Base-by-base conservation (phyloP, 1,284 basidiomycete species). In the Ceratobasidium sp. region DNA sequence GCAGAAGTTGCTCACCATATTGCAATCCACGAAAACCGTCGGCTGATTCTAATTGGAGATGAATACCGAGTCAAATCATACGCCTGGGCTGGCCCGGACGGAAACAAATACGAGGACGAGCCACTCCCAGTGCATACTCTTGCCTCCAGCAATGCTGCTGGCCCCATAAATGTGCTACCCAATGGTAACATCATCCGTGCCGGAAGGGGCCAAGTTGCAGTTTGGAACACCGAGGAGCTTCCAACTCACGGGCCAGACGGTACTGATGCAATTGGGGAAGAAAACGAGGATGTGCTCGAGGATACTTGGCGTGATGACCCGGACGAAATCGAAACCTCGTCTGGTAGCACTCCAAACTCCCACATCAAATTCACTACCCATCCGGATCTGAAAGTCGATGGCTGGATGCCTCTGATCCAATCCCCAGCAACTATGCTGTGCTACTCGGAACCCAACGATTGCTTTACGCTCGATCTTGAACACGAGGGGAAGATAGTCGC, bases 1-100 rank as follows among this genome's bases (percentile, higher is more conserved):
- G 61, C 30, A 4, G 26, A 58, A 18, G 41, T 65, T 14, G 61
- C 61, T 23, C 39, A 21, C 21, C 48, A 62, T 30, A 48, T 64
- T n/a, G 61, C 50, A 12, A 16, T 72, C 18, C 58, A 72, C 48
- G 71, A 58, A 18, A 36, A 21, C 16, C 45, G 71, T 18, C 48
- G 32, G 5, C 71, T 72, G 23, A 55, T 65, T 30, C 61, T 62
- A 14, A 16, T 65, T 3, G 71, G 48, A n/a, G 71, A 65, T 39
- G n/a, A 72, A 2, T 2, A n/a, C n/a, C 9, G 71, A 23, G 28
- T 72, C 60, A 72, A 72, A 23, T 62, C 58, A 0, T 65, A 64
- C 21, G 28, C 30, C 4, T 72, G 59, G 59, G 61, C 36, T 9
- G 23, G 48, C n/a, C n/a, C n/a, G 18, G 28, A 53, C 28, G 59